phyloP scores from a whole-genome alignment of 108 stramenopile species.

The Cyclotella baltica region DNA sequence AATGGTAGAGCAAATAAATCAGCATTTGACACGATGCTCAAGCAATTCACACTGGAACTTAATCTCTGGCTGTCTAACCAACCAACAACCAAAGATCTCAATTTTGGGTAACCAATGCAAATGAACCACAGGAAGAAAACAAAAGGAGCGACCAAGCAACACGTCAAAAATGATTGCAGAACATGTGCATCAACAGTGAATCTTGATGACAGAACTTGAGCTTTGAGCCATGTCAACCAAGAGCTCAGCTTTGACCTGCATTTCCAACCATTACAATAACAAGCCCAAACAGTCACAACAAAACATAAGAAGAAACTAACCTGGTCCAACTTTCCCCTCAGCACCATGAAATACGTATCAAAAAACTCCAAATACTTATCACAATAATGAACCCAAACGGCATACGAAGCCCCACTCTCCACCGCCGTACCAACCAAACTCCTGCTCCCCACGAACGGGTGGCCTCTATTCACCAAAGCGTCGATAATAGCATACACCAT shows the following conservation, averaged over 20 bases:
- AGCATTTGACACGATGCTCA: no score
- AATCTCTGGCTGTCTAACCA: no score
- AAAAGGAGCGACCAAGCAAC: no score
- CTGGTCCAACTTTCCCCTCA: constrained; percentile 91
- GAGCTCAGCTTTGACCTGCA: neutral
- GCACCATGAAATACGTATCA: constrained; percentile 98
- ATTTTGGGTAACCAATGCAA: no score
- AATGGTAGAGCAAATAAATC: no score
- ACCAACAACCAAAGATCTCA: no score
- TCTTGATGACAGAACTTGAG: no score
- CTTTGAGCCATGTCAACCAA: no score
- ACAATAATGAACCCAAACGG: constrained; percentile 98
- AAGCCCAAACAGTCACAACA: neutral
- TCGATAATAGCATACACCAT: constrained; percentile 88
- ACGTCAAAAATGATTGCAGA: no score
- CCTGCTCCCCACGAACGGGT: constrained; percentile 83
- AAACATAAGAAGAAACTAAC: constrained; percentile 57
- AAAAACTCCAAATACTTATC: constrained; percentile 98
- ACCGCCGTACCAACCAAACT: constrained; percentile 59
- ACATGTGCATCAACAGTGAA: no score
- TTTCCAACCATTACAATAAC: neutral
- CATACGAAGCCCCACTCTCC: constrained; percentile 73
- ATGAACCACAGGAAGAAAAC: no score
- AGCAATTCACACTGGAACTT: no score
- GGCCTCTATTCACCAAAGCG: constrained; percentile 66